These are phyloP conservation scores for Leishmania lainsoni DNA, from an alignment of 208 protist genomes.

Conservation along the genomic window DNA sequence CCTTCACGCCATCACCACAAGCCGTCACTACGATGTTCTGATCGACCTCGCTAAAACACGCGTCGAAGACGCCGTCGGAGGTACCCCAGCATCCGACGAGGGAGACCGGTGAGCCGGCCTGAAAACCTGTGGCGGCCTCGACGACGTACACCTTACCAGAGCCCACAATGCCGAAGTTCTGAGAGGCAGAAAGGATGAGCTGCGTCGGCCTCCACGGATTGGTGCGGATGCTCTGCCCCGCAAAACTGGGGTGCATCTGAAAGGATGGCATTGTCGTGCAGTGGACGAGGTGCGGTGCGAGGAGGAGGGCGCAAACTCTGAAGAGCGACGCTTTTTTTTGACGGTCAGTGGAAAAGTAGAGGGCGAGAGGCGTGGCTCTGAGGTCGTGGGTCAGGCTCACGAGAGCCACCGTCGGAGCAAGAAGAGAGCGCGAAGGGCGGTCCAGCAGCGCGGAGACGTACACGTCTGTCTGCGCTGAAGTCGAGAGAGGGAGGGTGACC, in stretches of 20 bases:
- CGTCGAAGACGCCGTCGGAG: slow-evolving; percentile 84
- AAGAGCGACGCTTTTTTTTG: not conserved
- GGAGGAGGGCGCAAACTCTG: not conserved
- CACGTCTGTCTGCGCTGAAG: not conserved
- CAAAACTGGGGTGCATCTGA: slow-evolving; percentile 84
- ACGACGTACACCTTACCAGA: slow-evolving; percentile 91
- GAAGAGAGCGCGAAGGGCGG: not conserved
- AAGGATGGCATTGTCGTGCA: slow-evolving; percentile 79
- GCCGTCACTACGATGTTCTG: slow-evolving; percentile 77
- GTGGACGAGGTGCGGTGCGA: not conserved
- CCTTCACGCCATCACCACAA: slow-evolving; percentile 88
- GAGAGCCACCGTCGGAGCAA: not conserved
- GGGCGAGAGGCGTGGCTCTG: not conserved
- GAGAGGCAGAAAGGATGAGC: slow-evolving; percentile 70
- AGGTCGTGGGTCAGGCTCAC: not conserved
- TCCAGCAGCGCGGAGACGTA: not conserved
- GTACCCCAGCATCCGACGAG: slow-evolving; percentile 86
- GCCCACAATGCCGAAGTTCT: slow-evolving; percentile 89
- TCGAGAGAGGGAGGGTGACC: not conserved
- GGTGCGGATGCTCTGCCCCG: slow-evolving; percentile 74
- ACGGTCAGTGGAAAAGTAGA: not conserved
- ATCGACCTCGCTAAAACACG: slow-evolving; percentile 83
- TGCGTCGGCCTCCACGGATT: slow-evolving; percentile 87
- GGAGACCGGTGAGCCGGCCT: slow-evolving; percentile 49
- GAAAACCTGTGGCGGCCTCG: slow-evolving; percentile 59